Evolutionary conservation across 768 basidiomycete species (phyloP).

Genomic region (Dendrothele bispora): DNA sequence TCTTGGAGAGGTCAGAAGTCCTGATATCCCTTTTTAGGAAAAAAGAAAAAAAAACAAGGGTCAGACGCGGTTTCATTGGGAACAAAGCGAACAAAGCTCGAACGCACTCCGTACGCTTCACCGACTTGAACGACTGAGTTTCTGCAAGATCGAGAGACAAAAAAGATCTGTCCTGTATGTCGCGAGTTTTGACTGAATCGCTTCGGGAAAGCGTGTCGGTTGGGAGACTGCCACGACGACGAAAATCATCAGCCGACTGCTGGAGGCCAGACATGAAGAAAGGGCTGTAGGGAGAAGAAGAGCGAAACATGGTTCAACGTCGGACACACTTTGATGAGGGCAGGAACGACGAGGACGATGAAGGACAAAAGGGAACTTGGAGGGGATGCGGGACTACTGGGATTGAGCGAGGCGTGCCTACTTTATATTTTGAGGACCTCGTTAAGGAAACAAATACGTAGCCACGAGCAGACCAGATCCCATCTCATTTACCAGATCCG

Average conservation of each 20-base stretch:
- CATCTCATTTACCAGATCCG: no score
- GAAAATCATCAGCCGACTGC: slow-evolving; percentile 23
- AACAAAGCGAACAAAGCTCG: slow-evolving; percentile 30
- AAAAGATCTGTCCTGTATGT: slow-evolving; percentile 52
- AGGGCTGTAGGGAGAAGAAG: slow-evolving; percentile 52
- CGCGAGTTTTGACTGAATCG: slow-evolving; percentile 43
- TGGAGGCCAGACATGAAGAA: slow-evolving; percentile 67
- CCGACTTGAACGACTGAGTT: slow-evolving; percentile 37
- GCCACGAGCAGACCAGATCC: no score
- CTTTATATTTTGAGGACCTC: no score
- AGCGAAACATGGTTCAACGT: no score
- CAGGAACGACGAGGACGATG: no score
- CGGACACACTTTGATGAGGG: no score
- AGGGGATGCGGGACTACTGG: no score
- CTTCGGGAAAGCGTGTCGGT: slow-evolving; percentile 47
- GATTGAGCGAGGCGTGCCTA: no score
- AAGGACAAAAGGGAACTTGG: no score
- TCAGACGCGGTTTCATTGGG: slow-evolving; percentile 13
- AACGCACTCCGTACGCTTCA: slow-evolving; percentile 30
- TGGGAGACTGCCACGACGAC: slow-evolving; percentile 36
- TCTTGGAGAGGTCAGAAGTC: slow-evolving; percentile 5
- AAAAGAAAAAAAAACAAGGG: background rate
- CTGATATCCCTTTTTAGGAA: slow-evolving; percentile 3
- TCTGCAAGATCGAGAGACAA: slow-evolving; percentile 71
- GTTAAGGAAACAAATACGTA: no score